Conservation (phyloP, 2,329 filamentous ascomycete genomes). For the Neopestalotiopsis rosae region DNA sequence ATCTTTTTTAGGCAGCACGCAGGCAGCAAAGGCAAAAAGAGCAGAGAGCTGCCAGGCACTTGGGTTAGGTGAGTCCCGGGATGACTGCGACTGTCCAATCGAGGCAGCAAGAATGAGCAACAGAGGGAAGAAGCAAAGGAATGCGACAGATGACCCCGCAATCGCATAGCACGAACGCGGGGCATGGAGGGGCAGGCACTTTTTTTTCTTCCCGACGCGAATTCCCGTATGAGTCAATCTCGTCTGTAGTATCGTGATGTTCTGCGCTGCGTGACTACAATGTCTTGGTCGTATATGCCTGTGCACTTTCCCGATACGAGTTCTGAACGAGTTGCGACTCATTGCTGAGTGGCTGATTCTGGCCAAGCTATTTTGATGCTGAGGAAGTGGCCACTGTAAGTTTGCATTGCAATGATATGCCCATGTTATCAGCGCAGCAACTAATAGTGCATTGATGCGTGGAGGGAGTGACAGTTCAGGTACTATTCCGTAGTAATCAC, state of each 20-base stretch:
- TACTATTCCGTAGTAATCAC: background rate
- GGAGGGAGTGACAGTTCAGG: background rate
- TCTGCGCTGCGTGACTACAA: background rate
- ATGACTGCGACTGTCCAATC: constrained; percentile 1
- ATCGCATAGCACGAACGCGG: background rate
- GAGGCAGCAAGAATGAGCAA: background rate
- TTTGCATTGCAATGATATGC: too few species aligned
- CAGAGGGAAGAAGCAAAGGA: background rate
- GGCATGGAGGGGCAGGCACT: background rate
- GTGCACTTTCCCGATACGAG: background rate
- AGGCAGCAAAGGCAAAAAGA: background rate
- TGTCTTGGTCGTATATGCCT: background rate
- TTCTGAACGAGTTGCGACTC: background rate
- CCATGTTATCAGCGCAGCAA: too few species aligned
- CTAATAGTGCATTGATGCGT: background rate
- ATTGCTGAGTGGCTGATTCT: background rate
- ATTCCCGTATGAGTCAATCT: constrained; percentile 10
- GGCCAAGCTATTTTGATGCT: too few species aligned
- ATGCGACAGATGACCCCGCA: background rate
- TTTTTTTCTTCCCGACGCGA: background rate
- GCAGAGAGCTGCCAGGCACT: constrained; percentile 1
- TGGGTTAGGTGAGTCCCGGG: constrained; percentile 15
- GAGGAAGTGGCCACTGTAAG: too few species aligned
- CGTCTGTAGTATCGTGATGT: background rate
- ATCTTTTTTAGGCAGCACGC: constrained; percentile 2